These are phyloP conservation scores for Talaromyces sp. DNA, from an alignment of 2,329 filamentous ascomycete species.

Conservation along the genomic window DNA sequence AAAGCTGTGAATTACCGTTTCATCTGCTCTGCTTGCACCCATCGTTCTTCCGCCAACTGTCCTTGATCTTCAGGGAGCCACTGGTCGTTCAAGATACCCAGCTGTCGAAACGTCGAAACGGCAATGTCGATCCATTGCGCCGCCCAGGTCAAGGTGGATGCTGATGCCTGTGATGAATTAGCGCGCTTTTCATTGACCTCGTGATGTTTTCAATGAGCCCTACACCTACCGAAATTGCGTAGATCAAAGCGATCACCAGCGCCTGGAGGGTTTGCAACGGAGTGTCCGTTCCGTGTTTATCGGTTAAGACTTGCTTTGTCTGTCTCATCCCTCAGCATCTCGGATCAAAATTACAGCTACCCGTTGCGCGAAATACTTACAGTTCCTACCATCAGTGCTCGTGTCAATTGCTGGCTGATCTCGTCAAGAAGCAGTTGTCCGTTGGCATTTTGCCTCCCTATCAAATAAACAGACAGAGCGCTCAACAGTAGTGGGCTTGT, in stretches of 20 bases:
- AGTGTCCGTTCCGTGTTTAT: background rate
- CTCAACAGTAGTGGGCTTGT: background rate
- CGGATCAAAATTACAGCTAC: background rate
- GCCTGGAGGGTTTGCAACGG: background rate
- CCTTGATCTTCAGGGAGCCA: background rate
- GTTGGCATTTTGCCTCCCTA: background rate
- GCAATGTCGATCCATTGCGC: background rate
- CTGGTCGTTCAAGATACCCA: background rate
- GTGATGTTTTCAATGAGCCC: background rate
- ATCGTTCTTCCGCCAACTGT: background rate
- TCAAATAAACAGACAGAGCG: background rate
- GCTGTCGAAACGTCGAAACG: background rate
- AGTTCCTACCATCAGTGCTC: background rate
- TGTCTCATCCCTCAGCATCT: background rate
- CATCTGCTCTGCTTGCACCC: background rate
- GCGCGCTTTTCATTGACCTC: background rate
- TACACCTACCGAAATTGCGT: background rate
- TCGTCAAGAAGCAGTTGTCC: background rate
- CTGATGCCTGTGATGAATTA: background rate
- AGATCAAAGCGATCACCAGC: background rate
- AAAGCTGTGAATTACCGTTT: background rate
- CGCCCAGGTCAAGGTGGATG: background rate
- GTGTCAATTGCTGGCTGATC: background rate
- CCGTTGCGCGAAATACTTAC: background rate
- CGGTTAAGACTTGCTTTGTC: background rate